phyloP scores from a whole-genome alignment of 768 basidiomycete genomes.

The Sutorius australiensis region DNA sequence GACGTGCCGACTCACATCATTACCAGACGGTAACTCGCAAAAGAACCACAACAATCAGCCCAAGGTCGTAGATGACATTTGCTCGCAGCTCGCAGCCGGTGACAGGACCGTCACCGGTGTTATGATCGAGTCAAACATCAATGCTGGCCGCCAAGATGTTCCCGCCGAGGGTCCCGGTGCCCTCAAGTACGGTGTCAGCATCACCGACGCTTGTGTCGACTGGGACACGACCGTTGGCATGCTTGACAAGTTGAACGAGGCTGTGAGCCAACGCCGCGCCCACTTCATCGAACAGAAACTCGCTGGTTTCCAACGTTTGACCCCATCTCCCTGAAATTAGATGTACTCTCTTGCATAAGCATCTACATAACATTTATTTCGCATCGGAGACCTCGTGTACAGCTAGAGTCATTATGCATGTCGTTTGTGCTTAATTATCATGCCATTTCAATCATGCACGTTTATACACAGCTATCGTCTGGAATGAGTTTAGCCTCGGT shows the following conservation, averaged over 20 bases:
- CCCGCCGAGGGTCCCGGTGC: constrained; percentile 63
- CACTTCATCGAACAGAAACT: constrained; percentile 25
- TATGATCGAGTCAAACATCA: constrained; percentile 96
- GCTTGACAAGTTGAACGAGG: constrained; percentile 66
- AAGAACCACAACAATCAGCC: constrained; percentile 95
- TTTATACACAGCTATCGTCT: not conserved
- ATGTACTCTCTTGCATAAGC: not conserved
- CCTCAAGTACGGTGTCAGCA: constrained; percentile 78
- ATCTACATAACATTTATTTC: constrained; percentile 4
- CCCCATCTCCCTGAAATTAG: constrained; percentile 10
- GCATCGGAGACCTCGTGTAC: not conserved
- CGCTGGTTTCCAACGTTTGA: constrained; percentile 26
- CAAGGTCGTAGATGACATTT: constrained; percentile 67
- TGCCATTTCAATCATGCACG: not conserved
- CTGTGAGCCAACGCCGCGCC: constrained; percentile 27
- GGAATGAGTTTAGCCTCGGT: not conserved
- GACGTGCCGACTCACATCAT: not conserved
- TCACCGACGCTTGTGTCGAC: constrained; percentile 90
- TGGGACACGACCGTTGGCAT: constrained; percentile 77
- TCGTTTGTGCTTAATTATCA: not conserved
- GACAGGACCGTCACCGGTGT: constrained; percentile 79
- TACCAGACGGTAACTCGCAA: constrained; percentile 85
- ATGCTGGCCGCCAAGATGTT: constrained; percentile 87
- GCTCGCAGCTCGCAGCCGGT: constrained; percentile 70
- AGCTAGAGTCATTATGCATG: not conserved